Conservation (phyloP, 148 eudicot genomes). For the Euryodendron excelsum region DNA sequence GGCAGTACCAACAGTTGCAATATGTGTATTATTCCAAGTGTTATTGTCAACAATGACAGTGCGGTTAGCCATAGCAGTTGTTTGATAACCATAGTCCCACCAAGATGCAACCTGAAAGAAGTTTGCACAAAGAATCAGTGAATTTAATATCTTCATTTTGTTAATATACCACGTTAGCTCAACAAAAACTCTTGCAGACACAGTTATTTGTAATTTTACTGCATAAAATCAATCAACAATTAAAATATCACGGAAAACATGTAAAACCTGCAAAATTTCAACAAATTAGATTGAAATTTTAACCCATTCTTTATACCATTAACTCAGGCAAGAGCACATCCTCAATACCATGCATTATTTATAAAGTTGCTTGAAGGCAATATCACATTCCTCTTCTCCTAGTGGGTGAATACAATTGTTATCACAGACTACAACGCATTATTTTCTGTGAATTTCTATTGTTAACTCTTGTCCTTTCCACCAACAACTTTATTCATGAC, state of each 20-base stretch:
- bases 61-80: conserved; percentile 99
- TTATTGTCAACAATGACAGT: conserved; percentile 98
- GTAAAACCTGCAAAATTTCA: no score
- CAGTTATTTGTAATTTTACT: no score
- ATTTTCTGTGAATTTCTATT: background rate
- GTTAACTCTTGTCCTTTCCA: background rate
- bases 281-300: no score
- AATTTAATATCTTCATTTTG: background rate
- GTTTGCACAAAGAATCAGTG: conserved; percentile 12
- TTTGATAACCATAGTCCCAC: conserved; percentile 99
- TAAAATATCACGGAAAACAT: background rate
- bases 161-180: background rate
- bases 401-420: background rate
- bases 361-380: background rate
- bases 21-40: conserved; percentile 99
- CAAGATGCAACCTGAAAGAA: conserved; percentile 91
- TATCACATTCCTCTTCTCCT: background rate
- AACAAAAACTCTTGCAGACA: background rate
- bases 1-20: conserved; percentile 98
- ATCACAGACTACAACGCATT: background rate
- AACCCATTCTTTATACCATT: no score
- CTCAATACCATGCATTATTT: background rate
- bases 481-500: background rate
- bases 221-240: background rate
- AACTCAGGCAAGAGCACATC: background rate